Evolutionary conservation across 176 grass and related monocot species (phyloP), one percentile per base, ranked within the genome.

Genomic region (Thinopyrum elongatum): DNA sequence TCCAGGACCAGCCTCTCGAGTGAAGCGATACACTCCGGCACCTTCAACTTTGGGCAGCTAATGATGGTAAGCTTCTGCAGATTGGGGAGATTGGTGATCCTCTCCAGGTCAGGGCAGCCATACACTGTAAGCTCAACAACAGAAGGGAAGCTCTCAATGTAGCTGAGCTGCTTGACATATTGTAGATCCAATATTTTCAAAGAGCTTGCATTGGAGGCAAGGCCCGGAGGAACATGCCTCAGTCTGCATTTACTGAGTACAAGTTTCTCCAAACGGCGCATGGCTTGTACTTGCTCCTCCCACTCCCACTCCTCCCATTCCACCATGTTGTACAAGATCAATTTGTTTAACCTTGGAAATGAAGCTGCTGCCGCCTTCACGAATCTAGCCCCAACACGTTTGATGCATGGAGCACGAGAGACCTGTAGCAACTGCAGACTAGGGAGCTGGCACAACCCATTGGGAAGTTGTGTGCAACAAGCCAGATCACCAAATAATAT

Each of bases 251-350:
- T 8, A 2, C 2, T 6, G 41, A 86, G 22, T 2, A 2, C 0
- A 26, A 80, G 10, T 1, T 12, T 2, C 55, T 26, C 21, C 57
- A 86, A 26, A 36, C 34, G 0, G 6, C 12, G 61, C 39, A 86
- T 25, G 8, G 64, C 76, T 61, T 80, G 2, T 10, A 65, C 38
- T 5, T 4, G 0, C 17, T 58, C 53, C 53, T 46, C 42, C 12
- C 42, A 46, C 42, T 46, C 12, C 42, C 42, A 46, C 42, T 46
- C 42, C 42, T 4, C 42, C 42, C 42, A 46, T 13, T 46, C 42
- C 12, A 42, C 42, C 42, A 46, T 46, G 0, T 1, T 7, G 1
- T 8, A 2, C 17, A 57, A 7, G 0, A 0, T 8, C 41, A 42
- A 0, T 41, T 2, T 0, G 2, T 22, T 22, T 22, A 58, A 58